Evolutionary conservation across 805 yeast species (phyloP).

Genomic region (Saccharomyces paradoxus): DNA sequence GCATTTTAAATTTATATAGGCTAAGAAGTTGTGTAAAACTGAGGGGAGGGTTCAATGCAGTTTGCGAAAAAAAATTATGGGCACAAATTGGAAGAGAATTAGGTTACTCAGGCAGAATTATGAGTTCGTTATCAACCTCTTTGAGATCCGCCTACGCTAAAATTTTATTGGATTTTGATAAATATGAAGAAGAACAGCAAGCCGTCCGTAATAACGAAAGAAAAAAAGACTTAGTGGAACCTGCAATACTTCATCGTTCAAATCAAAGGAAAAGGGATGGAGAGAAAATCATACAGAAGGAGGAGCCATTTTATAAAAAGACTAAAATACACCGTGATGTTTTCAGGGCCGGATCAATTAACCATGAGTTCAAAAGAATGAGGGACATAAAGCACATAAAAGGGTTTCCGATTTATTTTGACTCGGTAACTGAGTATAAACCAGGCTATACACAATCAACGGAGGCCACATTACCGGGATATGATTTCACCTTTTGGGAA

Average conservation of each 20-base stretch:
- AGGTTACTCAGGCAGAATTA: constrained; percentile 64
- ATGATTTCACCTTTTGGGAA: constrained; percentile 41
- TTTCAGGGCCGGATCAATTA: constrained; percentile 35
- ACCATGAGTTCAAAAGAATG: constrained; percentile 39
- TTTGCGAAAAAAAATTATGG: constrained; percentile 66
- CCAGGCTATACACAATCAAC: constrained; percentile 32
- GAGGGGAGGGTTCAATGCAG: constrained; percentile 60
- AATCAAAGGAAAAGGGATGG: background rate
- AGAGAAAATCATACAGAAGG: background rate
- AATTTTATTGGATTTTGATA: constrained; percentile 31
- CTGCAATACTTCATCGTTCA: background rate
- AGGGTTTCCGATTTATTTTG: constrained; percentile 46
- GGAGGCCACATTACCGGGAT: constrained; percentile 30
- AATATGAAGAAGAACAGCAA: constrained; percentile 4
- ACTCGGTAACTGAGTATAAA: constrained; percentile 39
- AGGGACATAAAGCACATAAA: constrained; percentile 39
- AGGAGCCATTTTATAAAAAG: constrained; percentile 26
- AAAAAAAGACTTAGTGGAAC: background rate
- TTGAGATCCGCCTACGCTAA: constrained; percentile 52
- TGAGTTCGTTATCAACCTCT: constrained; percentile 63
- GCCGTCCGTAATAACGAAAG: background rate
- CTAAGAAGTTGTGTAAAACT: constrained; percentile 49
- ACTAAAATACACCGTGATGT: constrained; percentile 1
- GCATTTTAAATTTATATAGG: constrained; percentile 56
- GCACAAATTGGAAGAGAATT: constrained; percentile 75